A percentile compares a stretch with the other conserved stretches of the same genome.
phyloP scores from a whole-genome alignment of 225 moss, liverwort and hornwort genomes.

The Takakia lepidozioides region DNA sequence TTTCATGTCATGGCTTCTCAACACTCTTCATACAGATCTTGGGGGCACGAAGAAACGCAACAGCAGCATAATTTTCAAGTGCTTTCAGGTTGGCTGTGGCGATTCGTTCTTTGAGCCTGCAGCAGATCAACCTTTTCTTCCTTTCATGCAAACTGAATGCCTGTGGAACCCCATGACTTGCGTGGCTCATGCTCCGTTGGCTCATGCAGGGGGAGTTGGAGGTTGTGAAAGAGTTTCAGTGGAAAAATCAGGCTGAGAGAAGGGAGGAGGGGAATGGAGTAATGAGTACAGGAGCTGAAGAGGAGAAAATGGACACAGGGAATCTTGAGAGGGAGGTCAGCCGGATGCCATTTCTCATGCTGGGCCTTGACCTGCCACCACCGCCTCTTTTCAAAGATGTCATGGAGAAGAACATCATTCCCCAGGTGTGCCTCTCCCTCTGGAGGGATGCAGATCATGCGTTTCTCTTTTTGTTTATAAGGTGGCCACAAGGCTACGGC shows the following conservation, averaged over 20 bases:
- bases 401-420: constrained; percentile 99
- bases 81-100: constrained; percentile 50
- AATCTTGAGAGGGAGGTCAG: constrained; percentile 56
- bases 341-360: constrained; percentile 90
- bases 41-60: constrained; percentile 78
- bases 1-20: constrained; percentile 78
- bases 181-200: not conserved
- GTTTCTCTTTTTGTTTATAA: too few species aligned
- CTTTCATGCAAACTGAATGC: too few species aligned
- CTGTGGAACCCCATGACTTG: not conserved
- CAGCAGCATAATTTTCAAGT: constrained; percentile 91
- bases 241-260: constrained; percentile 28
- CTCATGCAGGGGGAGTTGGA: constrained; percentile 78
- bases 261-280: constrained; percentile 25
- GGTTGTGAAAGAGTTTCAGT: constrained; percentile 82
- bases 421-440: constrained; percentile 49
- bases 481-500: too few species aligned
- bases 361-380: constrained; percentile 92
- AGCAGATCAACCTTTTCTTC: too few species aligned
- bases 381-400: constrained; percentile 97
- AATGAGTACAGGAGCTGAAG: constrained; percentile 12
- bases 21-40: constrained; percentile 84
- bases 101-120: too few species aligned
- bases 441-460: too few species aligned
- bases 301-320: constrained; percentile 22